A percentile compares a stretch with the other conserved stretches of the same genome.
Conservation (phyloP, 106 monocot genomes). For the Posidonia australis region DNA sequence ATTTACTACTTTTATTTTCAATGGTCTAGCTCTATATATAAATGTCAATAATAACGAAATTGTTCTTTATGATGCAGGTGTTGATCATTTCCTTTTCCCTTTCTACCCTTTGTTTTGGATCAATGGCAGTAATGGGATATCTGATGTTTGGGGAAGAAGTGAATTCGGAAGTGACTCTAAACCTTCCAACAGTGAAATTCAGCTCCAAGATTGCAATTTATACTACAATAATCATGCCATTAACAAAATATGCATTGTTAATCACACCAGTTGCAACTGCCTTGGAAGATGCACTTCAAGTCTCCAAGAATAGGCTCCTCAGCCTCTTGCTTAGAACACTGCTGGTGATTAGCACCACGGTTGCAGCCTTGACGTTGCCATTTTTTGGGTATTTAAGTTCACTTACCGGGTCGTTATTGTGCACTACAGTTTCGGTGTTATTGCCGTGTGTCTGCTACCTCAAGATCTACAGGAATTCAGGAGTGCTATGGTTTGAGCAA, state of each 20-base stretch:
- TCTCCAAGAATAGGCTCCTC: slow-evolving; percentile 15
- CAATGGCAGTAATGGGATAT: slow-evolving; percentile 61
- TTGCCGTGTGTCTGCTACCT: slow-evolving; percentile 76
- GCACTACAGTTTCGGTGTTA: slow-evolving; percentile 55
- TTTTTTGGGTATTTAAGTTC: slow-evolving; percentile 67
- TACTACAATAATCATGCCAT: slow-evolving; percentile 65
- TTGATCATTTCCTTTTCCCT: slow-evolving; percentile 41
- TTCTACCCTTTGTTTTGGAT: slow-evolving; percentile 41
- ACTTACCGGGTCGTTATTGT: slow-evolving; percentile 64
- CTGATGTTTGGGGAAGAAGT: slow-evolving; percentile 58
- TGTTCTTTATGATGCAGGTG: slow-evolving; percentile 27
- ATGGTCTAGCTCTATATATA: not conserved
- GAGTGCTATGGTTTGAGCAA: slow-evolving; percentile 19
- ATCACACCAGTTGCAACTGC: slow-evolving; percentile 41
- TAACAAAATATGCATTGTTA: slow-evolving; percentile 64
- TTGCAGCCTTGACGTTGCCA: slow-evolving; percentile 45
- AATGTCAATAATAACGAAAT: too few relatives aligned
- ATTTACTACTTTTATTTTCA: not conserved
- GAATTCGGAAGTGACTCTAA: slow-evolving; percentile 57
- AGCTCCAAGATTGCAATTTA: slow-evolving; percentile 69
- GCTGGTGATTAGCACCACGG: slow-evolving; percentile 51
- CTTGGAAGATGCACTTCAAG: slow-evolving; percentile 37
- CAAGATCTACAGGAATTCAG: slow-evolving; percentile 40
- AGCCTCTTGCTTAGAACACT: slow-evolving; percentile 31
- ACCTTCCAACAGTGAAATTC: slow-evolving; percentile 35